phyloP scores from a whole-genome alignment of 257 asterid species.

The Catharanthus roseus region DNA sequence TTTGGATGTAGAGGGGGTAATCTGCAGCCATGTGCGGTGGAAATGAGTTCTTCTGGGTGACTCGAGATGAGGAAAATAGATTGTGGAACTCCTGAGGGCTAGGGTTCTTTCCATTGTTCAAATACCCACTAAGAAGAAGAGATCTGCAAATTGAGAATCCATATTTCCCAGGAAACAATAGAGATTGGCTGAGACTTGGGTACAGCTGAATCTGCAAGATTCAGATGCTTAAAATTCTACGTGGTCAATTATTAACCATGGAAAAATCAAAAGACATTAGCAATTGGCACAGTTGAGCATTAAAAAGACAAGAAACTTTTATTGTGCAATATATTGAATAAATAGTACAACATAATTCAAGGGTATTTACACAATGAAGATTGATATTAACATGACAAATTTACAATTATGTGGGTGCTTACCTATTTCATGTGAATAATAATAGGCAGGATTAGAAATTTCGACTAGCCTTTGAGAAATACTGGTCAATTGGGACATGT shows the following conservation, averaged over 20 bases:
- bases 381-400: background rate
- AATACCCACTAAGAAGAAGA: background rate
- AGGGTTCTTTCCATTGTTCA: slow-evolving; percentile 24
- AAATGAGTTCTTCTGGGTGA: slow-evolving; percentile 14
- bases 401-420: background rate
- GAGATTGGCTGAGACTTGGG: background rate
- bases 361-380: background rate
- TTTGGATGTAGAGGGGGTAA: background rate
- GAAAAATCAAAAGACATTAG: background rate
- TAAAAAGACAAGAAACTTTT: background rate
- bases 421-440: background rate
- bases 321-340: background rate
- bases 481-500: slow-evolving; percentile 69
- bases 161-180: background rate
- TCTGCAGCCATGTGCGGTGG: background rate
- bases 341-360: background rate
- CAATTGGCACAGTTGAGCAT: background rate
- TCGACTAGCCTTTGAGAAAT: slow-evolving; percentile 54
- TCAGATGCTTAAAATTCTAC: background rate
- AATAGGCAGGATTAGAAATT: slow-evolving; percentile 29
- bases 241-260: slow-evolving; percentile 11
- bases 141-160: background rate
- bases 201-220: background rate
- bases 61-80: slow-evolving; percentile 10
- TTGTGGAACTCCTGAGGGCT: slow-evolving; percentile 13